Evolutionary conservation across 2,329 filamentous ascomycete genomes (phyloP).

Genomic region (Orbilia brochopaga): DNA sequence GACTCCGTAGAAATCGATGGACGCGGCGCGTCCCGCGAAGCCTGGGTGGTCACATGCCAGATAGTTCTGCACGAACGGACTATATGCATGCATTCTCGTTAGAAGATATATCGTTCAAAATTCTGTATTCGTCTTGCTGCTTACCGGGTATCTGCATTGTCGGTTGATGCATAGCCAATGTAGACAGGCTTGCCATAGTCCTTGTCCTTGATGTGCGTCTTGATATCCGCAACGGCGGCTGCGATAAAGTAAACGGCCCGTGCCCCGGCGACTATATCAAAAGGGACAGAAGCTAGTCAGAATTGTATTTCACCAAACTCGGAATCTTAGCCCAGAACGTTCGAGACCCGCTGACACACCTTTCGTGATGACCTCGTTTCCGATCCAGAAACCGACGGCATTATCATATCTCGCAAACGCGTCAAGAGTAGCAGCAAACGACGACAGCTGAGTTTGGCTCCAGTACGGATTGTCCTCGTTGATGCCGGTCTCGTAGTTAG

Average conservation of each 20-base stretch:
- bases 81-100: constrained; percentile 3
- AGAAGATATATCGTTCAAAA: not conserved
- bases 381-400: constrained; percentile 81
- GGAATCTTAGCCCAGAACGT: not conserved
- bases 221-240: constrained; percentile 79
- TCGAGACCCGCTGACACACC: constrained; percentile 14
- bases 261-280: constrained; percentile 61
- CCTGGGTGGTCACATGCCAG: constrained; percentile 76
- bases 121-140: not conserved
- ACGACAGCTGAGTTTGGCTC: constrained; percentile 73
- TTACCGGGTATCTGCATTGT: constrained; percentile 71
- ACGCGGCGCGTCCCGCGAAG: constrained; percentile 62
- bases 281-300: too few species aligned
- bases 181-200: constrained; percentile 76
- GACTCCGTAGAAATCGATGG: constrained; percentile 73
- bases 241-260: constrained; percentile 80
- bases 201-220: constrained; percentile 76
- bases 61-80: constrained; percentile 71
- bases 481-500: constrained; percentile 32
- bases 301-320: not conserved
- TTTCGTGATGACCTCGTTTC: constrained; percentile 81
- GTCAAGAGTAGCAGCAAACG: constrained; percentile 76
- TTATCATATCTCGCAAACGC: constrained; percentile 79
- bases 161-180: constrained; percentile 84
- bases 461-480: constrained; percentile 66